phyloP scores from a whole-genome alignment of 768 basidiomycete species.

The Chiua virens region DNA sequence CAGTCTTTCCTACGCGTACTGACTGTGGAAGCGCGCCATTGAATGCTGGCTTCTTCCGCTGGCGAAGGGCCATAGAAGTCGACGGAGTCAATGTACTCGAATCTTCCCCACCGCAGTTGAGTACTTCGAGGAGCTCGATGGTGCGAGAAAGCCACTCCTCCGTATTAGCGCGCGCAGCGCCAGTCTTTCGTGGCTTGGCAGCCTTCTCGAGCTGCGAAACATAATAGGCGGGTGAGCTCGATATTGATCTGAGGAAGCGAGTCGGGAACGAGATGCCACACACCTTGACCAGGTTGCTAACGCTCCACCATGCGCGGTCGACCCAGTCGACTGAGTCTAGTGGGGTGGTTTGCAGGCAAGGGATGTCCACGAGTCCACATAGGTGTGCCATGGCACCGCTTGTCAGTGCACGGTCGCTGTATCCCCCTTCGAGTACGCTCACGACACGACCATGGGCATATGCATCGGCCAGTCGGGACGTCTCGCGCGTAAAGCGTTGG shows the following conservation, averaged over 20 bases:
- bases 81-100: constrained; percentile 24
- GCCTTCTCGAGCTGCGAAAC: constrained; percentile 58
- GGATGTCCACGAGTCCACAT: constrained; percentile 51
- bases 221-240: not conserved
- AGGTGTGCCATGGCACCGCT: constrained; percentile 86
- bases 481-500: constrained; percentile 76
- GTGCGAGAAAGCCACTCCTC: constrained; percentile 64
- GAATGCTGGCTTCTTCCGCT: constrained; percentile 36
- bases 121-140: constrained; percentile 24
- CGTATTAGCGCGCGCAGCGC: constrained; percentile 29
- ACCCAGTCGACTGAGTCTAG: constrained; percentile 20
- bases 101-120: not conserved
- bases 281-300: constrained; percentile 61
- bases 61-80: constrained; percentile 50
- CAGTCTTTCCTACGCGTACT: not conserved
- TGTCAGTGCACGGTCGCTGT: constrained; percentile 84
- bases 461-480: constrained; percentile 57
- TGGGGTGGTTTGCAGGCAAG: not conserved
- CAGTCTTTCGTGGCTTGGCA: constrained; percentile 56
- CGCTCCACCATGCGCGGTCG: constrained; percentile 63
- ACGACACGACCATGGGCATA: constrained; percentile 72
- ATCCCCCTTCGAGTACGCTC: constrained; percentile 94
- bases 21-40: not conserved
- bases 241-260: not conserved
- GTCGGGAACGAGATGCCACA: not conserved